Base-by-base conservation (phyloP, 2,329 filamentous ascomycete species). In the Pestalotiopsis sp. region DNA sequence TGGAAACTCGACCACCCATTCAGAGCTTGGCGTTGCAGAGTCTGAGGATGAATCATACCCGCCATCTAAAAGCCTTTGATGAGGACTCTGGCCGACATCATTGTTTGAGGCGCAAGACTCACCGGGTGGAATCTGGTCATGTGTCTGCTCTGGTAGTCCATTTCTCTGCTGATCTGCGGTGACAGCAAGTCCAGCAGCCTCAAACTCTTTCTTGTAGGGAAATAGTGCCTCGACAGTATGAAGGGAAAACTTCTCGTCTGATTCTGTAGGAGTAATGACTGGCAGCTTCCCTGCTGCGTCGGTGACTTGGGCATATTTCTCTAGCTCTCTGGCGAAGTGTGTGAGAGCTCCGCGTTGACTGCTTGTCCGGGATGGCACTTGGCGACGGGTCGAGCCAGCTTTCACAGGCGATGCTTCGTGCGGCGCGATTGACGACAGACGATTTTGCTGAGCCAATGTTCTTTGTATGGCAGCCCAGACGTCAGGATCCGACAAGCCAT, bases 161-260 rank as follows among this genome's bases (percentile, higher is more conserved):
- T 69, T 71, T 5, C 61, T 79, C 75, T 82, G 83, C 72, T 83
- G 87, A 69, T 71, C 80, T 70, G 87, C 88, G 12, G 88, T 89
- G 1, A 90, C 84, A 2, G 87, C 86, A 64, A 90, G 80, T 1
- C 87, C 86, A 66, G 85, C 87, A 68, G 82, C 82, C 68, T 79
- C 79, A 70, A 90, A 88, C 69, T 90, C 82, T 3, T 82, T 78
- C 61, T 82, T 83, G 72, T 85, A 90, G 2, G 87, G 87, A 31
- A 88, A 74, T 2, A 90, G 77, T 38, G 84, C 85, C 31, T 83
- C 81, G 20, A 90, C 80, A 2, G 88, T 89, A 69, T 83, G 82
- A 60, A 84, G 77, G 57, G 82, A 88, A 63, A 76, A 72, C n/a
- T 76, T 79, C 2, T 84, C 84, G 13, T 80, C 78, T 1, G 81